Conservation (phyloP, 2,329 filamentous ascomycete genomes). For the Chaetomiaceae sp. region DNA sequence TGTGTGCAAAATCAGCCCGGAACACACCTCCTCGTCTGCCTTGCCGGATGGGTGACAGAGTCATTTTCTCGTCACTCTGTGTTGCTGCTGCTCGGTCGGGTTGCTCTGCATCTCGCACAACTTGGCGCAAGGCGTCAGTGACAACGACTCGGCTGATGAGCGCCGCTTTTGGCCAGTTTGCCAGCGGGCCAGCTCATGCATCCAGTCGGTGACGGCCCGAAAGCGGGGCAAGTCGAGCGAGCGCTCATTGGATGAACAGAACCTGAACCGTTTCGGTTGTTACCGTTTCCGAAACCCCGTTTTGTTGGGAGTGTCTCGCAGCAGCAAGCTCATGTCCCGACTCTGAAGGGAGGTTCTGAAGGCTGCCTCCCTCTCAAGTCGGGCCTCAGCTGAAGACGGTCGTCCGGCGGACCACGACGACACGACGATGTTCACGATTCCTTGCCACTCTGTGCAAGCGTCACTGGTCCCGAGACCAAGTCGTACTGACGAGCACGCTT, state of each 20-base stretch:
- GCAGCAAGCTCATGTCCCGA: too few relatives aligned
- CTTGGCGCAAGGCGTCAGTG: conserved; percentile 8
- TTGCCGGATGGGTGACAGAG: conserved; percentile 4
- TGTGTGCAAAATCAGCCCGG: not conserved
- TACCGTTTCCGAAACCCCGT: not conserved
- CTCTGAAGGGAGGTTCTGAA: too few relatives aligned
- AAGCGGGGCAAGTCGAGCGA: not conserved
- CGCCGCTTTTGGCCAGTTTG: not conserved
- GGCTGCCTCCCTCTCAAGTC: too few relatives aligned
- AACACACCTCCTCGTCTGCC: conserved; percentile 2
- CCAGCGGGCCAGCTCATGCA: not conserved
- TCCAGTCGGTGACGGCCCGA: conserved; percentile 3
- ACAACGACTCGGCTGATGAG: conserved; percentile 3
- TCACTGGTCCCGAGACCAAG: not conserved
- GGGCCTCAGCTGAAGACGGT: too few relatives aligned
- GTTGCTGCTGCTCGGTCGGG: conserved; percentile 12
- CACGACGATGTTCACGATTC: too few relatives aligned
- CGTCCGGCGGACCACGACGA: too few relatives aligned
- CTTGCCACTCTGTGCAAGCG: not conserved
- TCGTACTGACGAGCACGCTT: not conserved
- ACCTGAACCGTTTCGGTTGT: too few relatives aligned
- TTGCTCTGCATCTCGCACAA: conserved; percentile 21
- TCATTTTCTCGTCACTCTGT: not conserved
- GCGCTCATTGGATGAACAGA: conserved; percentile 6
- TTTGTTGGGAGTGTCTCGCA: too few relatives aligned